Base-by-base conservation (phyloP, 257 asterid species). In the Rehmannia glutinosa region DNA sequence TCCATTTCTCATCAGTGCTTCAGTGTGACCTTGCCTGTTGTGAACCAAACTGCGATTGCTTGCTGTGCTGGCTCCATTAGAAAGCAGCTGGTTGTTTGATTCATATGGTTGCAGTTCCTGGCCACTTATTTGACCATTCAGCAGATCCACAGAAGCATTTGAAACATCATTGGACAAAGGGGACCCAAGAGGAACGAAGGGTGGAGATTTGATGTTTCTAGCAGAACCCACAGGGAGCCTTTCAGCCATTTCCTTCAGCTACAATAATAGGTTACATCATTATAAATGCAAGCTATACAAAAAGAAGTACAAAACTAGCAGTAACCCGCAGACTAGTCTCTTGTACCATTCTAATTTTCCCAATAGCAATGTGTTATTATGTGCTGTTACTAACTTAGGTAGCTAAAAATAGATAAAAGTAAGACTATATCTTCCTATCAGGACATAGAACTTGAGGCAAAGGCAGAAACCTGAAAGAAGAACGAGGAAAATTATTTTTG, bases 181-280 rank as follows among this genome's bases (percentile, higher is more conserved):
- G 71, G 87, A 77, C 25, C 59, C 76, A 54, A 74, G 58, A 35
- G 91, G 76, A 70, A 79, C 64, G 51, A 87, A 80, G 71, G 94
- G 73, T n/a, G 84, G 91, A 64, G 96, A 82, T 80, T 77, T 90
- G 73, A 78, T 72, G 77, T 75, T 88, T 75, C 86, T 89, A 28
- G 91, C 79, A 53, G 95, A 83, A 74, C 97, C 99, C 74, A 93
- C 95, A n/a, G 99, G 99, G 66, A 90, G 80, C 77, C 92, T 86
- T 76, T 93, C 99, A 59, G 99, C 99, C 97, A 93, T 88, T 77
- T 93, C 99, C 84, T 93, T 93, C 62, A 93, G 85, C 99, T 93
- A 76, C 72, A 82, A 64, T 33, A 27, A 66, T 27, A 54, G 30
- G 70, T 41, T 42, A 55, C 50, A 62, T 58, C 50, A 68, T 81